Evolutionary conservation across 176 grass and related monocot species (phyloP), one percentile per base, ranked within the genome.

Genomic region (Oryza meridionalis): DNA sequence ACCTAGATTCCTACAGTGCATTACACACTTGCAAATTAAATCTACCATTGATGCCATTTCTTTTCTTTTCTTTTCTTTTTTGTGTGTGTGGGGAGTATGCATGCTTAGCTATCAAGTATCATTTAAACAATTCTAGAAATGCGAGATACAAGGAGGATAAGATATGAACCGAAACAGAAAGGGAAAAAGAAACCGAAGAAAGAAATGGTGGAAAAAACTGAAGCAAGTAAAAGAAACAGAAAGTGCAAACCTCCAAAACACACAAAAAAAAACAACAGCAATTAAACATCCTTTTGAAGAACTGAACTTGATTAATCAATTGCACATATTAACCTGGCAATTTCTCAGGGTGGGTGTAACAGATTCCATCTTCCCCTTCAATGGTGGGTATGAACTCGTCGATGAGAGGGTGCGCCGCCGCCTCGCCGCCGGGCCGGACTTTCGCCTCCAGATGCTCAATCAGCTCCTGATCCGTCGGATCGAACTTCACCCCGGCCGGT

Each of bases 331-430:
- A 82, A 94, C 96, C 96, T 90, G 96, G 96, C 38, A 98, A 85
- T 88, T 86, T 93, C 80, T 96, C 91, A 69, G 96, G 96, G 83
- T 96, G 91, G 69, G 96, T 96, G 81, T 98, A 98, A 75, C 96
- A 98, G 86, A 98, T 98, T 74, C 93, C 96, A 27, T 94, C 93
- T 67, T 98, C 93, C 76, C 96, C 96, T 69, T 98, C 87, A 72
- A 98, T 96, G 49, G 93, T 96, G 63, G 89, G 84, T 89, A 98
- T 98, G 83, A 98, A 98, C 75, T 96, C 93, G 73, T 98, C 93
- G 84, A 98, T 94, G 77, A 98, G 88, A 29, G 91, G 93, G 46
- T 98, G 91, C 38, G 82, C 45, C 12, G 59, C 88, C 69, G 77
- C 76, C 47, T 22, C 11, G 35, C 80, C 22, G 27, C 87, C 70